A percentile compares a stretch with the other conserved stretches of the same genome.
Conservation (phyloP, 2,329 filamentous ascomycete species). For the Bertia moriformis region DNA sequence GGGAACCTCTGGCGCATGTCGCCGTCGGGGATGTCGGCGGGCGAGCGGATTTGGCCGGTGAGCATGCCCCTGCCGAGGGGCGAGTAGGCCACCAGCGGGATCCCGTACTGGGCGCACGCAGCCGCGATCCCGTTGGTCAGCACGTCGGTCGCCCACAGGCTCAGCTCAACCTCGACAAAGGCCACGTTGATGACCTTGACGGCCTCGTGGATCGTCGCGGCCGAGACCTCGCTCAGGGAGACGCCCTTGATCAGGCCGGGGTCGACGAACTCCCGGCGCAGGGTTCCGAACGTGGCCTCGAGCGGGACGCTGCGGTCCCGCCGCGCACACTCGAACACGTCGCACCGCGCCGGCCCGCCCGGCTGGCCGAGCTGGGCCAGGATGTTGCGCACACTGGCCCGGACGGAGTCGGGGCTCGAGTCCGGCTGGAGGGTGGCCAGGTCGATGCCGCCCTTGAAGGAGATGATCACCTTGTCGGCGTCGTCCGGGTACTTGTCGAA, state of each 20-base stretch:
- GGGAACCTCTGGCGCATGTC: conserved; percentile 31
- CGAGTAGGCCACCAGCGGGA: conserved; percentile 54
- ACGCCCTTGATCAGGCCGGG: conserved; percentile 34
- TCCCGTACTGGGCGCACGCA: conserved; percentile 31
- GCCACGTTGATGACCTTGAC: conserved; percentile 26
- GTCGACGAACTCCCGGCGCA: conserved; percentile 32
- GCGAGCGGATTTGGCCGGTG: conserved; percentile 31
- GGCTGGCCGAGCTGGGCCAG: conserved; percentile 24
- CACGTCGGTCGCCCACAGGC: conserved; percentile 29
- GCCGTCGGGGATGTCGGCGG: conserved; percentile 37
- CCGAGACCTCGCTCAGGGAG: conserved; percentile 33
- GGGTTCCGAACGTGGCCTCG: conserved; percentile 23
- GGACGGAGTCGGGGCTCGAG: conserved; percentile 35
- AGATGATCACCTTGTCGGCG: conserved; percentile 43
- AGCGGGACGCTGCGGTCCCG: conserved; percentile 34
- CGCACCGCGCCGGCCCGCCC: conserved; percentile 42
- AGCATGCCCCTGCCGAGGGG: conserved; percentile 51
- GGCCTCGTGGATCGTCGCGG: conserved; percentile 30
- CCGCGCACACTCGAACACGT: conserved; percentile 44
- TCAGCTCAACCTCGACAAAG: conserved; percentile 38
- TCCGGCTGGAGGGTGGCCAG: conserved; percentile 22
- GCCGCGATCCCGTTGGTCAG: conserved; percentile 33
- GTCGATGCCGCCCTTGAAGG: conserved; percentile 42
- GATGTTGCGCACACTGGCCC: conserved; percentile 41
- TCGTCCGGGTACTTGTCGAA: conserved; percentile 50